Evolutionary conservation across 768 basidiomycete genomes (phyloP).

Genomic region (Filobasidium floriforme): DNA sequence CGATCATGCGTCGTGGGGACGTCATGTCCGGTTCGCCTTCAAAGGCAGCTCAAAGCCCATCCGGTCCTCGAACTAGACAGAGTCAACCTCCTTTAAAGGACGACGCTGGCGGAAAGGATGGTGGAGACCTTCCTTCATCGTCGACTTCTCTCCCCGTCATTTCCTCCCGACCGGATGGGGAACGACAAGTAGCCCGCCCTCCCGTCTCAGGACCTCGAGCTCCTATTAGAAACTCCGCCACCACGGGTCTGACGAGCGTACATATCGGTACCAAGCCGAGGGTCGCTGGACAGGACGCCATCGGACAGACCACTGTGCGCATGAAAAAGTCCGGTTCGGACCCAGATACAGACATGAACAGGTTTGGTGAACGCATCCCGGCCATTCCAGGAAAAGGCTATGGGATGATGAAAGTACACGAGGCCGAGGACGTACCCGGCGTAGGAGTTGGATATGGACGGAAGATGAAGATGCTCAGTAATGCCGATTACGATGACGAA

Average conservation of each 20-base stretch:
- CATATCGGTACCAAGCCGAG: slow-evolving; percentile 4
- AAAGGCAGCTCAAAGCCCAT: no score
- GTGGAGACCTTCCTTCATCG: not conserved
- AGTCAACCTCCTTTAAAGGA: no score
- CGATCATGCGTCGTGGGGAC: not conserved
- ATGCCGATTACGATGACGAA: not conserved
- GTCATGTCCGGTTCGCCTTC: no score
- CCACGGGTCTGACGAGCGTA: not conserved
- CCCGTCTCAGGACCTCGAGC: not conserved
- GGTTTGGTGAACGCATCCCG: not conserved
- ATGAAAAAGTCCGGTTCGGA: not conserved
- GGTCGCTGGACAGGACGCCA: not conserved
- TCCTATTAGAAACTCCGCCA: not conserved
- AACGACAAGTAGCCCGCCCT: slow-evolving; percentile 1
- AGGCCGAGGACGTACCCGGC: not conserved
- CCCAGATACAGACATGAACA: not conserved
- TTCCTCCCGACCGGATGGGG: not conserved
- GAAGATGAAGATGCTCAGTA: not conserved
- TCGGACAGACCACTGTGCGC: not conserved
- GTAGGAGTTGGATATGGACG: not conserved
- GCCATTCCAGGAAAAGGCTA: not conserved
- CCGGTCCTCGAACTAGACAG: no score
- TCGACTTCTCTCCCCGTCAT: not conserved
- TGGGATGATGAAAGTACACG: not conserved
- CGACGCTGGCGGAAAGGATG: no score